A percentile compares a stretch with the other conserved stretches of the same genome.
phyloP scores from a whole-genome alignment of 2,329 filamentous ascomycete species.

The Diaporthe sp. region DNA sequence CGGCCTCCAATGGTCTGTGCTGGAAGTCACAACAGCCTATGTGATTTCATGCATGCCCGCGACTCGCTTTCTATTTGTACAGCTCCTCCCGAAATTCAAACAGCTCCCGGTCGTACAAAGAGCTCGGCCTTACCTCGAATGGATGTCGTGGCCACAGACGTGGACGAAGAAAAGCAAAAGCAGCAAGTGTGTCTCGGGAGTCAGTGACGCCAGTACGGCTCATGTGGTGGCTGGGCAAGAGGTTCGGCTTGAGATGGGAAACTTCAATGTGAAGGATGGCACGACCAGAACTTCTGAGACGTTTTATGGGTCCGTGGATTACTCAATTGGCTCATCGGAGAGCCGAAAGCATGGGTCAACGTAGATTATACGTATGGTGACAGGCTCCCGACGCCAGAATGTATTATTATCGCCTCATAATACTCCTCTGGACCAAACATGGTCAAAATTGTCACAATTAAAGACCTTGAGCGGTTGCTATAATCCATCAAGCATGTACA shows the following conservation, averaged over 20 bases:
- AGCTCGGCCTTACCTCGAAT: neutral
- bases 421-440: neutral
- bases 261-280: neutral
- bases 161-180: constrained; percentile 6
- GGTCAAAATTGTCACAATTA: no score
- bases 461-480: neutral
- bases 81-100: neutral
- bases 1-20: constrained; percentile 13
- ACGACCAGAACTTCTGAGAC: neutral
- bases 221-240: neutral
- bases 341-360: neutral
- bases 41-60: constrained; percentile 13
- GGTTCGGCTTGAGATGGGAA: neutral
- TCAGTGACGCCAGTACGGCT: neutral
- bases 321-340: constrained; percentile 4
- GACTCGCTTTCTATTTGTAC: neutral
- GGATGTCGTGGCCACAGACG: neutral
- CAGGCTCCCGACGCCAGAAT: neutral
- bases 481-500: neutral
- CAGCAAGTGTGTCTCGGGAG: neutral
- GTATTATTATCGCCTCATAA: no score
- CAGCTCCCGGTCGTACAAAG: neutral
- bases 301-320: neutral
- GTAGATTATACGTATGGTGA: neutral
- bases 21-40: constrained; percentile 22